Evolutionary conservation across 495 filamentous ascomycete species (phyloP).

Genomic region (Trichoderma gamsii): DNA sequence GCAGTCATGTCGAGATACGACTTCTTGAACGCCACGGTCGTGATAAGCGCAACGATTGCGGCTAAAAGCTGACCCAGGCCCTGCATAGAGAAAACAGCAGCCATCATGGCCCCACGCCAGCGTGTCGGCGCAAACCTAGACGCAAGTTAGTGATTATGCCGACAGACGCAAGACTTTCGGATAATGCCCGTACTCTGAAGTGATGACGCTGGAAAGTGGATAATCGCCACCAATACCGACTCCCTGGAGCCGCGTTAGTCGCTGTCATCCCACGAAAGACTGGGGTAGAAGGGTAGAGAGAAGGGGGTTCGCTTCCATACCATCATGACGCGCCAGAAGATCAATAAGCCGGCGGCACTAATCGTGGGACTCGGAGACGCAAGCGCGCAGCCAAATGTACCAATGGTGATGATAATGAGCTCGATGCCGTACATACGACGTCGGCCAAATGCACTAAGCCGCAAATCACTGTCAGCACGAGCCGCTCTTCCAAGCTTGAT

Average conservation of each 20-base stretch:
- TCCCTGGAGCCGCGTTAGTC: conserved; percentile 18
- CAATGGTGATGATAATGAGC: conserved; percentile 64
- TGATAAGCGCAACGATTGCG: conserved; percentile 65
- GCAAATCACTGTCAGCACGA: conserved; percentile 44
- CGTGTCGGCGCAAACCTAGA: conserved; percentile 71
- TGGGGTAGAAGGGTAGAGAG: conserved; percentile 11
- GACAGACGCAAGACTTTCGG: neutral
- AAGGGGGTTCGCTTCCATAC: conserved; percentile 20
- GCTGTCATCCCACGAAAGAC: conserved; percentile 4
- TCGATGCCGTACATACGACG: conserved; percentile 76
- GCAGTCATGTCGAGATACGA: conserved; percentile 47
- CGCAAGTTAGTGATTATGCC: conserved; percentile 3
- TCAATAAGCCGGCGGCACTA: conserved; percentile 62
- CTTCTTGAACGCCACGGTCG: conserved; percentile 62
- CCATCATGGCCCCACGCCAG: conserved; percentile 87
- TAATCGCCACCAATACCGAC: conserved; percentile 70
- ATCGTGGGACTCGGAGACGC: conserved; percentile 50
- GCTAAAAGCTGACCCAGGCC: conserved; percentile 69
- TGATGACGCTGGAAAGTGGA: conserved; percentile 72
- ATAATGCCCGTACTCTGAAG: conserved; percentile 53
- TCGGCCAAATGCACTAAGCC: conserved; percentile 49
- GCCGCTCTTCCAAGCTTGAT: conserved; percentile 16
- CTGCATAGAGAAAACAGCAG: conserved; percentile 81
- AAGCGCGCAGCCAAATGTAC: conserved; percentile 58
- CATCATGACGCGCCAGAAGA: conserved; percentile 79